Base-by-base conservation (phyloP, 2,329 filamentous ascomycete genomes). In the Calcarisporium arbuscula region DNA sequence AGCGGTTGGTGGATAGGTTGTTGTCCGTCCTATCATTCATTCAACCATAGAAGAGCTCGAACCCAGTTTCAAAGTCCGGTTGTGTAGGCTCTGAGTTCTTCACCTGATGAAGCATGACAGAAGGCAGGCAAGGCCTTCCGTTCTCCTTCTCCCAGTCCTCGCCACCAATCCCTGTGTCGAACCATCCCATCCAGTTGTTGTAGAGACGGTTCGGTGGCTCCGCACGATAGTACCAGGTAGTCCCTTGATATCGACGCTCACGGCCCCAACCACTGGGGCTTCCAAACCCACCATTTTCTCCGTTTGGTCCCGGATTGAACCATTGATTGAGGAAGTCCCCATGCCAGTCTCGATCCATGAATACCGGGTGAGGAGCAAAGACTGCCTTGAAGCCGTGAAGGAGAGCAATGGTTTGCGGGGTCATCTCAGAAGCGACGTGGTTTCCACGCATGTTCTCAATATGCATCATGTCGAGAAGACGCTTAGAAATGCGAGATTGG, bases 361-460 rank as follows among this genome's bases (percentile, higher is more conserved):
- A 89, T 30, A 89, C 75, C 2, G 85, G 84, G 56, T 89, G 84
- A 9, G 85, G 85, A 9, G 78, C 82, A 50, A 81, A 85, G 5
- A 87, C 80, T 5, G 82, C 78, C 61, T 90, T 90, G 31, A 89
- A 66, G 6, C 85, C 84, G 53, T 92, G 83, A 42, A 87, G 74
- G 14, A 90, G 68, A 0, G 82, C 77, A 18, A 82, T 74, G 0
- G 82, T 82, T 36, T 82, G 79, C 1, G 83, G 77, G 40, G 80
- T 83, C 83, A 90, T 88, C 54, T 90, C 85, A 0, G 83, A 84
- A 38, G 81, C 82, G 48, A 89, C 78, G 51, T 87, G 82, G 49
- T 83, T 82, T 43, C 82, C 81, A 11, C 74, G 70, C 43, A 82
- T 67, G 34, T 84, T 85, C 55, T 89, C 85, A 21, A 77, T 70